Conservation (phyloP, 2,329 filamentous ascomycete species). For the Monilinia aucupariae region DNA sequence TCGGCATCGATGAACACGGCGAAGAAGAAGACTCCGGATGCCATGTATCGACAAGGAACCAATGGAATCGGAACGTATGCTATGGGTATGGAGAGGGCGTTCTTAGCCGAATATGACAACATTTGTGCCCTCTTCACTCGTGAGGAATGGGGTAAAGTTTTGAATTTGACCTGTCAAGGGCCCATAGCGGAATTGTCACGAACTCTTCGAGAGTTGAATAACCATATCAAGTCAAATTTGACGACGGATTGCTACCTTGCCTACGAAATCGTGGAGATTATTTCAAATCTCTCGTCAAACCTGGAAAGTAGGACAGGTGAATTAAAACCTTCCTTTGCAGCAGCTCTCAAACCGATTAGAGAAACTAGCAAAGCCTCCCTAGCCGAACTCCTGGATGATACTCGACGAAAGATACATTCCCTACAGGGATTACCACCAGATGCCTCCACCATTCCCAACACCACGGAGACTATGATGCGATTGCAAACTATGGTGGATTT, state of each 20-base stretch:
- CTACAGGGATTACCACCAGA: conserved; percentile 69
- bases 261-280: conserved; percentile 90
- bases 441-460: conserved; percentile 70
- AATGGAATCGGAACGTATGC: conserved; percentile 91
- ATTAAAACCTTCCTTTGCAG: conserved; percentile 74
- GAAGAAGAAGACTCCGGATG: conserved; percentile 72
- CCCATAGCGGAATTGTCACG: conserved; percentile 77
- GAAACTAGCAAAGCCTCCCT: conserved; percentile 89
- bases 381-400: conserved; percentile 77
- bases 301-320: conserved; percentile 81
- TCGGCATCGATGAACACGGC: conserved; percentile 78
- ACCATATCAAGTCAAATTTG: conserved; percentile 79
- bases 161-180: conserved; percentile 71
- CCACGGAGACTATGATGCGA: conserved; percentile 78
- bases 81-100: conserved; percentile 79
- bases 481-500: conserved; percentile 85
- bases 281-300: conserved; percentile 71
- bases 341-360: conserved; percentile 80
- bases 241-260: conserved; percentile 90
- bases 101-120: conserved; percentile 84
- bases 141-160: conserved; percentile 76
- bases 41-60: conserved; percentile 79
- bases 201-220: conserved; percentile 82
- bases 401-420: conserved; percentile 60
- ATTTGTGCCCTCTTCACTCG: conserved; percentile 80